Evolutionary conservation across 495 filamentous ascomycete genomes (phyloP).

Genomic region (Lepraria neglecta): DNA sequence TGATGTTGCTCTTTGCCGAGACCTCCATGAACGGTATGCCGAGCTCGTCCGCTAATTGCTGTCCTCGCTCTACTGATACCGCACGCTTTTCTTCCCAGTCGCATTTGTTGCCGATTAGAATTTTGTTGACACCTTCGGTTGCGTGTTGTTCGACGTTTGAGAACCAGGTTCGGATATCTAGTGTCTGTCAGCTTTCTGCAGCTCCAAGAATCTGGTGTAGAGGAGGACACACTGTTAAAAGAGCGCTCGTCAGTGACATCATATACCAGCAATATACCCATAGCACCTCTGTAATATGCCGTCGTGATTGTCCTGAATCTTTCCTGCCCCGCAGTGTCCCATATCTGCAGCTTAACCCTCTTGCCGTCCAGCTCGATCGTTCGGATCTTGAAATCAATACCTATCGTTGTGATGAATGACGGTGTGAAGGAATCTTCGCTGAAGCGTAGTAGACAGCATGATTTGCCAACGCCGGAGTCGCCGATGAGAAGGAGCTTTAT

Average conservation of each 20-base stretch:
- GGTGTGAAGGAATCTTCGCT: slow-evolving; percentile 98
- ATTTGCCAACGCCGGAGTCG: slow-evolving; percentile 97
- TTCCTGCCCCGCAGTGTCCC: slow-evolving; percentile 98
- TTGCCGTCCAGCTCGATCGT: slow-evolving; percentile 98
- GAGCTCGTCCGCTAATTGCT: slow-evolving; percentile 89
- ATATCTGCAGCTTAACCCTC: slow-evolving; percentile 97
- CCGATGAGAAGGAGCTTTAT: slow-evolving; percentile 99
- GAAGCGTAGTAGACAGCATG: slow-evolving; percentile 95
- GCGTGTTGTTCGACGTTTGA: slow-evolving; percentile 99
- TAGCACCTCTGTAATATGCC: slow-evolving; percentile 95
- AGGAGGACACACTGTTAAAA: slow-evolving; percentile 77
- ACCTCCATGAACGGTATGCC: slow-evolving; percentile 98
- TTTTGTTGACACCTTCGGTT: slow-evolving; percentile 98
- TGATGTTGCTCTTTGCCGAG: slow-evolving; percentile 97
- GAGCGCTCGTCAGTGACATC: slow-evolving; percentile 96
- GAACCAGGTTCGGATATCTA: slow-evolving; percentile 99
- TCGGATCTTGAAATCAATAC: slow-evolving; percentile 99
- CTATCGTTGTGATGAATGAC: slow-evolving; percentile 98
- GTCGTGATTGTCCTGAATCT: slow-evolving; percentile 98
- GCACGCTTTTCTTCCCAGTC: slow-evolving; percentile 99
- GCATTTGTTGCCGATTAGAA: slow-evolving; percentile 99
- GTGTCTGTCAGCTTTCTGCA: slow-evolving; percentile 13
- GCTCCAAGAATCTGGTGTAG: not conserved
- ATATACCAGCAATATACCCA: slow-evolving; percentile 97
- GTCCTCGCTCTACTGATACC: slow-evolving; percentile 86